Conservation (phyloP, 1,139 yeast species). For the Candida sp. region DNA sequence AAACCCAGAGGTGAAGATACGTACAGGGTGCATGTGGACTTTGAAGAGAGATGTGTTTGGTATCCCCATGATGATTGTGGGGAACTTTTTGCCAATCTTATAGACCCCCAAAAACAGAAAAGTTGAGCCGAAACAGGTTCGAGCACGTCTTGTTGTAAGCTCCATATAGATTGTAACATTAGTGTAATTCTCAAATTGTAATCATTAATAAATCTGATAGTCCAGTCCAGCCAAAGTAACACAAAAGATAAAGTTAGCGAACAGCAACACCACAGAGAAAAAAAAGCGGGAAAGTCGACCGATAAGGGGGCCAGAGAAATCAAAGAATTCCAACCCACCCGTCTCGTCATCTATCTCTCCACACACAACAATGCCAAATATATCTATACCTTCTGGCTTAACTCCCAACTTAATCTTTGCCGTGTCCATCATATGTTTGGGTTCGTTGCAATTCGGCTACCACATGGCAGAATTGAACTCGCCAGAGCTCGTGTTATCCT, state of each 20-base stretch:
- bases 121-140: background rate
- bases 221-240: too few relatives aligned
- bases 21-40: slow-evolving; percentile 91
- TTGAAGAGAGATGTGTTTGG: slow-evolving; percentile 69
- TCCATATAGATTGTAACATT: background rate
- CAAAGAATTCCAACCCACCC: background rate
- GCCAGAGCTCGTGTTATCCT: slow-evolving; percentile 46
- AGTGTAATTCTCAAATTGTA: background rate
- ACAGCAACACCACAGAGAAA: background rate
- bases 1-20: slow-evolving; percentile 47
- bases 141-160: too few relatives aligned
- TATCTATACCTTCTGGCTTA: slow-evolving; percentile 14
- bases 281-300: background rate
- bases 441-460: slow-evolving; percentile 53
- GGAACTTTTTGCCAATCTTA: slow-evolving; percentile 81
- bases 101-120: background rate
- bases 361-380: background rate
- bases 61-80: slow-evolving; percentile 89
- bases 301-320: background rate
- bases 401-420: slow-evolving; percentile 32
- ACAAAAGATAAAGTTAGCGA: background rate
- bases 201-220: too few relatives aligned
- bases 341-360: background rate
- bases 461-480: slow-evolving; percentile 56
- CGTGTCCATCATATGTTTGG: slow-evolving; percentile 42